Percentiles rank a stretch among this genome's conserved stretches.
These are phyloP conservation scores for Leishmania aethiopica DNA, from an alignment of 208 protist genomes.

Conservation along the genomic window DNA sequence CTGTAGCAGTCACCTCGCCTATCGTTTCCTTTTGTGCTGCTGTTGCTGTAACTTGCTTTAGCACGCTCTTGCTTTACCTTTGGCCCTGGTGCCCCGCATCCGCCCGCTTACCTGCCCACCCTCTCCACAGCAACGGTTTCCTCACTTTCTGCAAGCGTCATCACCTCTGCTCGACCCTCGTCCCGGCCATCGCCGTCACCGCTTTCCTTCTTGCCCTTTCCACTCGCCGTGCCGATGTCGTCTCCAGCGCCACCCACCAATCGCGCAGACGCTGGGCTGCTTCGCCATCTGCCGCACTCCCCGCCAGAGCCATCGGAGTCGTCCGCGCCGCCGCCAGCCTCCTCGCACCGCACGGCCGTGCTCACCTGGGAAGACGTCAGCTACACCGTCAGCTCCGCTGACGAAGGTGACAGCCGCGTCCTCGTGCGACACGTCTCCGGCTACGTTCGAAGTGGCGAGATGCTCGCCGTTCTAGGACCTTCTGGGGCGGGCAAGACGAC, in stretches of 20 bases:
- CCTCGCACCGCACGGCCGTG: conserved; percentile 10
- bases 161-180: background rate
- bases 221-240: background rate
- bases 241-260: conserved; percentile 23
- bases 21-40: background rate
- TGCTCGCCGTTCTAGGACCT: conserved; percentile 79
- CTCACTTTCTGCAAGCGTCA: background rate
- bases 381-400: conserved; percentile 32
- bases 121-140: background rate
- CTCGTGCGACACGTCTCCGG: conserved; percentile 63
- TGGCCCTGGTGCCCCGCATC: background rate
- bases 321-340: background rate
- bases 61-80: background rate
- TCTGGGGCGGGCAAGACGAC: conserved; percentile 85
- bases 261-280: conserved; percentile 15
- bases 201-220: background rate
- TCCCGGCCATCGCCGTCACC: background rate
- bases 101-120: background rate
- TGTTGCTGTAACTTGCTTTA: background rate
- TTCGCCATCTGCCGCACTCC: background rate
- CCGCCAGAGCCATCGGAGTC: background rate
- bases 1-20: background rate
- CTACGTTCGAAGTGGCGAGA: conserved; percentile 53
- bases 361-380: conserved; percentile 61
- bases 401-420: conserved; percentile 14